Percentiles rank a stretch among this genome's conserved stretches.
Conservation (phyloP, 345 rosid species). For the Aquilaria malaccensis region DNA sequence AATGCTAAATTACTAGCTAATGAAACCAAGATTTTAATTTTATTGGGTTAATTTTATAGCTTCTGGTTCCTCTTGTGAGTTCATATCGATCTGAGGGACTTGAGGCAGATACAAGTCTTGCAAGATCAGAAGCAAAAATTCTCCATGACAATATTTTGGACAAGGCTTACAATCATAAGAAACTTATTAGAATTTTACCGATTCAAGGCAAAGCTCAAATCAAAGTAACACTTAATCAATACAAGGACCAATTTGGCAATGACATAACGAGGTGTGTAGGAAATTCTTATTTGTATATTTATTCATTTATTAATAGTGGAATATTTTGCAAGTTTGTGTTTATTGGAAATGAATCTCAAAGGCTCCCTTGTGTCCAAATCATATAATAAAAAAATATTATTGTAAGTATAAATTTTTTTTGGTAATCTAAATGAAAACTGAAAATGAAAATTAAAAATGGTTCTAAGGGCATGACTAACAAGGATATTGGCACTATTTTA, state of each 20-base stretch:
- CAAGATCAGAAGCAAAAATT: conserved; percentile 76
- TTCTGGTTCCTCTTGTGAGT: conserved; percentile 74
- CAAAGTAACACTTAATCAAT: conserved; percentile 69
- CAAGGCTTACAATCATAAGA: conserved; percentile 66
- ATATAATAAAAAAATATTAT: too few relatives aligned
- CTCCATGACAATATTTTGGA: conserved; percentile 69
- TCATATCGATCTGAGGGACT: conserved; percentile 74
- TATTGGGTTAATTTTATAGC: conserved; percentile 22
- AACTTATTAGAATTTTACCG: conserved; percentile 66
- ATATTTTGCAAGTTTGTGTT: too few relatives aligned
- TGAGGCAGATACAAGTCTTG: conserved; percentile 58
- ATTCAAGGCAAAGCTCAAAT: conserved; percentile 85
- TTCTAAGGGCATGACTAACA: too few relatives aligned
- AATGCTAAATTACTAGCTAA: too few relatives aligned
- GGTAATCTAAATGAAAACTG: too few relatives aligned
- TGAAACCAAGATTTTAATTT: too few relatives aligned
- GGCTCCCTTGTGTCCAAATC: too few relatives aligned
- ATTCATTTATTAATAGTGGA: too few relatives aligned
- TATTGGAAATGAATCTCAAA: too few relatives aligned
- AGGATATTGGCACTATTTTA: too few relatives aligned
- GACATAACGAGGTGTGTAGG: conserved; percentile 65
- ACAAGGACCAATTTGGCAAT: conserved; percentile 55
- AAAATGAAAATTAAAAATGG: too few relatives aligned
- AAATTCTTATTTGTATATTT: not conserved
- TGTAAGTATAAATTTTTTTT: too few relatives aligned